Evolutionary conservation across 2,329 filamentous ascomycete species (phyloP).

Genomic region (Amauroascus niger): DNA sequence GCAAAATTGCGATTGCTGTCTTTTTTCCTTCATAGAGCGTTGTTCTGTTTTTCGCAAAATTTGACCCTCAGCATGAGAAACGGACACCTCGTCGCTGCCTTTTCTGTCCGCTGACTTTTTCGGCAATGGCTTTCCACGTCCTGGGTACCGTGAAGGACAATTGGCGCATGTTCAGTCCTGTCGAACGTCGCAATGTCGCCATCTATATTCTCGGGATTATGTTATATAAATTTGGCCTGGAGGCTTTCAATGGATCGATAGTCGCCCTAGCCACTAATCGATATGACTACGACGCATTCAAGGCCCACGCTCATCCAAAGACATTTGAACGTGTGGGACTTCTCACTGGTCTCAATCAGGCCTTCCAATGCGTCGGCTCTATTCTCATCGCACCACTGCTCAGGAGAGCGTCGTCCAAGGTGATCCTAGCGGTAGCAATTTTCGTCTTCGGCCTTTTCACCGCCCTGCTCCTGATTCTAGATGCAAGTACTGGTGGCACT

Average conservation of each 20-base stretch:
- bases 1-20: not conserved
- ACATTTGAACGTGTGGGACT: conserved; percentile 43
- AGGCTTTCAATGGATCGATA: conserved; percentile 45
- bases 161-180: conserved; percentile 29
- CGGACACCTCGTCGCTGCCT: not conserved
- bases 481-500: conserved; percentile 41
- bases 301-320: conserved; percentile 25
- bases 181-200: conserved; percentile 39
- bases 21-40: not conserved
- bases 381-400: conserved; percentile 45
- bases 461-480: conserved; percentile 41
- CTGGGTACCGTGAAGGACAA: conserved; percentile 10
- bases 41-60: not conserved
- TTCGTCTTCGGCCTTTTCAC: conserved; percentile 41
- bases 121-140: conserved; percentile 8
- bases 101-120: not conserved
- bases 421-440: conserved; percentile 38
- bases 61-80: conserved; percentile 3
- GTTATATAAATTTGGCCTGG: conserved; percentile 45
- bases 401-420: conserved; percentile 40
- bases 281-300: conserved; percentile 39
- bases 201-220: conserved; percentile 44
- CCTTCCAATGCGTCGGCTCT: conserved; percentile 43
- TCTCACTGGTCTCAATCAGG: conserved; percentile 43
- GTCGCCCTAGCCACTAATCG: conserved; percentile 43